phyloP scores from a whole-genome alignment of 2,329 filamentous ascomycete species.

The Fonsecaea erecta region DNA sequence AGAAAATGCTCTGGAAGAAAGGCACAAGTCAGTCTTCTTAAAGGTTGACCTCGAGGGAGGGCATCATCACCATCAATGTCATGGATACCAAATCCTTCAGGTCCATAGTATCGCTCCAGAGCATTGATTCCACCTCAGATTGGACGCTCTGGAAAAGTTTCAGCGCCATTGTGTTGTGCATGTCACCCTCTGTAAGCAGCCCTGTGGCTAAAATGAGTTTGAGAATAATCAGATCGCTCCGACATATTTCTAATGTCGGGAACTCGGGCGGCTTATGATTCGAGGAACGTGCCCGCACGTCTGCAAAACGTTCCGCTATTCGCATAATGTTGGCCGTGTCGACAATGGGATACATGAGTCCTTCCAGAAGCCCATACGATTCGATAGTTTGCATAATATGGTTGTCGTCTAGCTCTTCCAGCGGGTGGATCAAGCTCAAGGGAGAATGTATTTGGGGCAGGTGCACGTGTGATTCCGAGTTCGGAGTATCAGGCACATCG shows the following conservation, averaged over 20 bases:
- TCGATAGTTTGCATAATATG: constrained; percentile 11
- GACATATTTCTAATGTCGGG: constrained; percentile 4
- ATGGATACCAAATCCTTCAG: background rate
- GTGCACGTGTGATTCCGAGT: constrained; percentile 2
- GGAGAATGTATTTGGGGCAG: constrained; percentile 3
- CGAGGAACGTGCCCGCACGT: constrained; percentile 1
- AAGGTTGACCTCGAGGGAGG: constrained; percentile 1
- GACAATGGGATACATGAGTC: constrained; percentile 15
- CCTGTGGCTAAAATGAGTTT: constrained; percentile 10
- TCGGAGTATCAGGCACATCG: constrained; percentile 2
- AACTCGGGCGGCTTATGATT: constrained; percentile 6
- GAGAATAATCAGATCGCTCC: constrained; percentile 6
- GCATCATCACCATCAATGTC: constrained; percentile 5
- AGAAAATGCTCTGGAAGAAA: constrained; percentile 12
- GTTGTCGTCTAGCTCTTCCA: constrained; percentile 14
- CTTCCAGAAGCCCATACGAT: constrained; percentile 10
- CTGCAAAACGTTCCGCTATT: constrained; percentile 6
- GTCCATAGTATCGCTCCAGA: background rate
- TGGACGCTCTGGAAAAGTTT: constrained; percentile 10
- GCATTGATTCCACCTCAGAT: constrained; percentile 9
- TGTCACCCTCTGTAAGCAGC: constrained; percentile 9
- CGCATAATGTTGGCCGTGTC: constrained; percentile 6
- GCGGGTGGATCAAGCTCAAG: constrained; percentile 6
- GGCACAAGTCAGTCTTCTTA: constrained; percentile 6
- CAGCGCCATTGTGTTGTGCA: constrained; percentile 8